Conservation (phyloP, 768 basidiomycete species). For the Podaxis pistillaris region DNA sequence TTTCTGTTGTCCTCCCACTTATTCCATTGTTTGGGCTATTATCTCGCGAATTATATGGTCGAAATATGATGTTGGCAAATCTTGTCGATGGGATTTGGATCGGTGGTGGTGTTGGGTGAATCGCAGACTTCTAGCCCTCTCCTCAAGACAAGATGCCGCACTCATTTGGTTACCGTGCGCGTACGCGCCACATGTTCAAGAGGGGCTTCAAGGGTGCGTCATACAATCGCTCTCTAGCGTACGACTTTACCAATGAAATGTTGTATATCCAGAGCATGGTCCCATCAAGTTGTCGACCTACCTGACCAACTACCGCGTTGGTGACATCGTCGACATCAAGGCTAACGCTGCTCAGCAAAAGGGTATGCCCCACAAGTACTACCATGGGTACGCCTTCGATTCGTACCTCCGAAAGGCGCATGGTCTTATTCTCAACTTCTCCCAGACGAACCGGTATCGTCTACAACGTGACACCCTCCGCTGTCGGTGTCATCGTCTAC, state of each 20-base stretch:
- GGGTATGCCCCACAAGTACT: slow-evolving; percentile 99
- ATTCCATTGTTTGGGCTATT: no score
- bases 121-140: slow-evolving; percentile 6
- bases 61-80: background rate
- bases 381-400: slow-evolving; percentile 75
- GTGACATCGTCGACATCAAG: slow-evolving; percentile 99
- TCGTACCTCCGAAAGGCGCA: slow-evolving; percentile 7
- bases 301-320: slow-evolving; percentile 90
- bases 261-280: slow-evolving; percentile 71
- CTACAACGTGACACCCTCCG: slow-evolving; percentile 95
- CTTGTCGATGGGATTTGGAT: background rate
- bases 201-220: slow-evolving; percentile 92
- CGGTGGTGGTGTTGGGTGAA: background rate
- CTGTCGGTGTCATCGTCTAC: slow-evolving; percentile 96
- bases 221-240: slow-evolving; percentile 8
- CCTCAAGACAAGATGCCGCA: slow-evolving; percentile 82
- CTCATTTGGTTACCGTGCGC: slow-evolving; percentile 99
- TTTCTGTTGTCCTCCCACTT: slow-evolving; percentile 5
- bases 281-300: slow-evolving; percentile 88
- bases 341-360: slow-evolving; percentile 99
- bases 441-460: slow-evolving; percentile 93
- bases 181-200: slow-evolving; percentile 99
- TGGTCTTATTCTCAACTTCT: background rate
- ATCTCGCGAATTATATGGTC: no score
- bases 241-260: slow-evolving; percentile 13